Percentiles rank a stretch among this genome's conserved stretches.
These are phyloP conservation scores for Quercus tomentella DNA, from an alignment of 331 rosid species.

Conservation along the genomic window DNA sequence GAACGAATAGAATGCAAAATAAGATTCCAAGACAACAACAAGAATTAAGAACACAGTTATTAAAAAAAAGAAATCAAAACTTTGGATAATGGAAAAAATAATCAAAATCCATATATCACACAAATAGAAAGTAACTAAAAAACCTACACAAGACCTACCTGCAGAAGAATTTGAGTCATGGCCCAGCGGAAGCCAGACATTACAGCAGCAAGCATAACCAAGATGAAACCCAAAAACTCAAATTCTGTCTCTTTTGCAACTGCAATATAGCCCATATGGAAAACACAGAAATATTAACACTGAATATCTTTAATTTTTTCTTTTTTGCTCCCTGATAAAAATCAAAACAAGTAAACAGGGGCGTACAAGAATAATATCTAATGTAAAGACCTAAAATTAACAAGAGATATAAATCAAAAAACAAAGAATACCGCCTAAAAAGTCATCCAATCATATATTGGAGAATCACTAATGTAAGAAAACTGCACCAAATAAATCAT, in stretches of 20 bases:
- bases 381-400: background rate
- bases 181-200: constrained; percentile 99
- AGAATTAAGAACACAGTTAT: constrained; percentile 17
- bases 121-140: background rate
- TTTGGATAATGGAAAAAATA: background rate
- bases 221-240: constrained; percentile 78
- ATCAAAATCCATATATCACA: background rate
- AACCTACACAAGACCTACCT: constrained; percentile 46
- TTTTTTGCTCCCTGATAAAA: background rate
- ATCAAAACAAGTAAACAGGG: background rate
- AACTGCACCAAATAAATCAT: background rate
- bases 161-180: constrained; percentile 97
- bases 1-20: constrained; percentile 26
- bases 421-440: background rate
- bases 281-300: constrained; percentile 10
- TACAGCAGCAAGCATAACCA: constrained; percentile 99
- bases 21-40: constrained; percentile 34
- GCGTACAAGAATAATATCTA: background rate
- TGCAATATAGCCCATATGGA: constrained; percentile 22
- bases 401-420: background rate
- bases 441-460: background rate
- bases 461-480: constrained; percentile 1
- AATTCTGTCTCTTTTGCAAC: constrained; percentile 90
- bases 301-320: background rate
- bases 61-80: background rate